phyloP scores from a whole-genome alignment of 2,329 filamentous ascomycete genomes.

The Beauveria caledonica region DNA sequence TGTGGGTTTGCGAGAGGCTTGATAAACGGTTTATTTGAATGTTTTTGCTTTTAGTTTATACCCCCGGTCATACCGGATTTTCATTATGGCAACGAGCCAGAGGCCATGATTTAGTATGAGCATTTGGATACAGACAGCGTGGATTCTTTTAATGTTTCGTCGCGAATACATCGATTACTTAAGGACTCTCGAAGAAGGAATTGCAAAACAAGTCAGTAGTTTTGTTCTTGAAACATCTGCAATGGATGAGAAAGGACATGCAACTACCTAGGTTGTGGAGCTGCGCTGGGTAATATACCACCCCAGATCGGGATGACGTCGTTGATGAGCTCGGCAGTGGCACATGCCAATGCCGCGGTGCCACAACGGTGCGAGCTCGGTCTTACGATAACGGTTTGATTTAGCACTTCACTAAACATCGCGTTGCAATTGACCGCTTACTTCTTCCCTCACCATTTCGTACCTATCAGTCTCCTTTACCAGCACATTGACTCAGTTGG shows the following conservation, averaged over 20 bases:
- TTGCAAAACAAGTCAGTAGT: not conserved
- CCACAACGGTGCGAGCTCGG: not conserved
- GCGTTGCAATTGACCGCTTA: not conserved
- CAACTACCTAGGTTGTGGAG: not conserved
- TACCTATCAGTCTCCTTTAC: too few species aligned
- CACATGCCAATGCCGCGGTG: not conserved
- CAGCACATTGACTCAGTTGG: not conserved
- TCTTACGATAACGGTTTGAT: not conserved
- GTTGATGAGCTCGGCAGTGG: not conserved
- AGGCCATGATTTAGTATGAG: not conserved
- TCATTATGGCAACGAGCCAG: not conserved
- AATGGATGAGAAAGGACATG: not conserved
- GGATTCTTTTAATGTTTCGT: not conserved
- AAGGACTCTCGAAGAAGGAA: not conserved
- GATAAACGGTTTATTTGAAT: not conserved
- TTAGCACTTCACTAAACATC: not conserved
- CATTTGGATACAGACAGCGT: conserved; percentile 1
- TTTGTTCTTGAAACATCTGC: not conserved
- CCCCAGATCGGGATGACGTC: conserved; percentile 5
- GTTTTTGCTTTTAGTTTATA: not conserved
- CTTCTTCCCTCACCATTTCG: not conserved
- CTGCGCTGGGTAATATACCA: not conserved
- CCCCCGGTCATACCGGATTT: not conserved
- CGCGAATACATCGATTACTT: not conserved
- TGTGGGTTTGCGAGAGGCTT: not conserved